Conservation (phyloP, 495 filamentous ascomycete species). For the Penicillium coprophilum region DNA sequence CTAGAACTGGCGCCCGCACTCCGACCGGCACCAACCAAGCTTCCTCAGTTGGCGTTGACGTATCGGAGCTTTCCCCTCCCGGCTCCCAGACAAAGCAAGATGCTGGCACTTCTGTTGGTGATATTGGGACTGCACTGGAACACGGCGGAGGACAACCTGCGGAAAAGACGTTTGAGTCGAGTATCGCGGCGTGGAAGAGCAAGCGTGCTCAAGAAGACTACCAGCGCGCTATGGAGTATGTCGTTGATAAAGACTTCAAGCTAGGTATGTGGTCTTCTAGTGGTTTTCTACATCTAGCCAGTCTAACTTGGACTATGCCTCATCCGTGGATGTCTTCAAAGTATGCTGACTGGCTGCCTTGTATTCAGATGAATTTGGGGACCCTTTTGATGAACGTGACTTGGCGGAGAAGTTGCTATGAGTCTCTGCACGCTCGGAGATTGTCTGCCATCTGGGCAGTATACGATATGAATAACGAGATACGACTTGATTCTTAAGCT, state of each 20-base stretch:
- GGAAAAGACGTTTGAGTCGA: conserved; percentile 32
- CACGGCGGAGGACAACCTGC: not conserved
- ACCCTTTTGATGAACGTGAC: conserved; percentile 61
- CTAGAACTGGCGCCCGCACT: conserved; percentile 35
- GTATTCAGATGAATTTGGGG: conserved; percentile 50
- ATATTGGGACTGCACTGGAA: not conserved
- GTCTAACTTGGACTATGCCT: not conserved
- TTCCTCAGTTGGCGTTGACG: conserved; percentile 19
- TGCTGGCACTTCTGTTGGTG: conserved; percentile 10
- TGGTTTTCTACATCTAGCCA: conserved; percentile 5
- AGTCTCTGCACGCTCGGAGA: conserved; percentile 1
- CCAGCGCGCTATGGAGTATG: conserved; percentile 46
- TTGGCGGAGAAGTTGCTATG: conserved; percentile 52
- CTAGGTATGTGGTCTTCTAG: conserved; percentile 36
- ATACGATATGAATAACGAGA: conserved; percentile 34
- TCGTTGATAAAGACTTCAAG: conserved; percentile 51
- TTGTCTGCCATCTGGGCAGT: not conserved
- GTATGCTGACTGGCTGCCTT: not conserved
- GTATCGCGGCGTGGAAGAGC: conserved; percentile 57
- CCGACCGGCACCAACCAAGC: conserved; percentile 30
- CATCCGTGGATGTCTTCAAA: not conserved
- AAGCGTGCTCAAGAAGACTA: conserved; percentile 63
- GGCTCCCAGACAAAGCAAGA: conserved; percentile 47
- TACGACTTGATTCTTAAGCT: conserved; percentile 20
- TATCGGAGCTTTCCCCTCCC: conserved; percentile 54